Base-by-base conservation (phyloP, 495 filamentous ascomycete genomes). In the Monascus purpureus region DNA sequence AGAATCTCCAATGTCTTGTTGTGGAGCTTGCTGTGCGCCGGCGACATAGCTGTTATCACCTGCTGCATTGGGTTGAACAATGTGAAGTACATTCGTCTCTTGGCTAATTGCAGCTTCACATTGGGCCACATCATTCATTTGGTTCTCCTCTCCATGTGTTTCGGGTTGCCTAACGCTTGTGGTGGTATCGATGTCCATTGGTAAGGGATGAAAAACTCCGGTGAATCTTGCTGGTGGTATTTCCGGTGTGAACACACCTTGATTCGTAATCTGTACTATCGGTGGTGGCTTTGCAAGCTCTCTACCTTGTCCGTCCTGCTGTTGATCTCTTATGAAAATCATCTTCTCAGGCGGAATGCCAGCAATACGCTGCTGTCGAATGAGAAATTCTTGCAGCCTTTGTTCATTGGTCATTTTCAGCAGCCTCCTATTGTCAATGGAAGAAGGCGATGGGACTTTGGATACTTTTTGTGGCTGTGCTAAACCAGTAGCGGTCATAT, bases 361-460 rank as follows among this genome's bases (percentile, higher is more conserved):
- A 2, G 41, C 54, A 2, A 53, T 3, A 1, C 44, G 26, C 31
- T 61, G 57, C 34, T 52, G 44, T 6, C 44, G 45, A 15, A 59
- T 33, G n/a, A 61, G 42, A 24, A 46, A 53, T 7, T 31, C 38
- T 27, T 57, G 50, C 6, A 58, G 34, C 4, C 25, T 27, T n/a
- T 41, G 14, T 1, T 22, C 31, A 11, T 32, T 9, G 7, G 2
- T 17, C 33, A 34, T 8, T 7, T 17, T 25, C 3, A 16, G 8
- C 15, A 19, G 4, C 9, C 5, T 9, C 20, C 5, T 22, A 9
- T 22, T 9, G 20, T 22, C 9, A 22, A 5, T 22, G 20, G 20
- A n/a, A n/a, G n/a, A n/a, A n/a, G n/a, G n/a, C n/a, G n/a, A n/a
- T n/a, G n/a, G n/a, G n/a, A n/a, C 20, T 22, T 22, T 22, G 20